phyloP scores from a whole-genome alignment of 1,284 basidiomycete genomes.

The Amylostereum chailletii region DNA sequence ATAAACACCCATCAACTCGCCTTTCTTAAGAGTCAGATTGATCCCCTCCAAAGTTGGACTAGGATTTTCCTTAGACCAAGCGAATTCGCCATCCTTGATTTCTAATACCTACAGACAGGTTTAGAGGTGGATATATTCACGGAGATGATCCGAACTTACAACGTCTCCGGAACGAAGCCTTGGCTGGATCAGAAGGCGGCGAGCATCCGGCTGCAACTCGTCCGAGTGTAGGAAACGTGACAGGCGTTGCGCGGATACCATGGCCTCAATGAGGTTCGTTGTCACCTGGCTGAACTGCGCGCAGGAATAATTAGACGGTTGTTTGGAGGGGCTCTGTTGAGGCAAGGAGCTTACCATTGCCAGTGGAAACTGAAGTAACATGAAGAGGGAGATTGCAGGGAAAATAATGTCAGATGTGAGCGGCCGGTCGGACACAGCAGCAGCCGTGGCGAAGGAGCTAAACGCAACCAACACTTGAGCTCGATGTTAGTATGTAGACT shows the following conservation, averaged over 20 bases:
- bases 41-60: constrained; percentile 73
- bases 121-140: background rate
- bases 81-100: constrained; percentile 70
- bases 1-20: constrained; percentile 82
- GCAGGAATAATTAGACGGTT: too few species aligned
- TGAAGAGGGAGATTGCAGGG: constrained; percentile 90
- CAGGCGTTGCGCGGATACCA: constrained; percentile 80
- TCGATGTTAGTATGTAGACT: constrained; percentile 25
- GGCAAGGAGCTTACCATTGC: constrained; percentile 51
- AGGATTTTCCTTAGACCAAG: constrained; percentile 54
- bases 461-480: constrained; percentile 74
- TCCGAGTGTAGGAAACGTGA: constrained; percentile 70
- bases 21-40: constrained; percentile 68
- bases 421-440: constrained; percentile 58
- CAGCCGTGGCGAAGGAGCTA: constrained; percentile 80
- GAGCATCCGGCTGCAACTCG: constrained; percentile 75
- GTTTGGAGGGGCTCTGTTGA: background rate
- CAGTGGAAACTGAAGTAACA: constrained; percentile 83
- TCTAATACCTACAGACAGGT: constrained; percentile 41
- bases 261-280: constrained; percentile 75
- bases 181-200: constrained; percentile 38
- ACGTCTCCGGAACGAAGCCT: constrained; percentile 53
- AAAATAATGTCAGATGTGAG: constrained; percentile 91
- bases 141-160: constrained; percentile 21
- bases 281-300: constrained; percentile 60